Percentiles rank a stretch among this genome's conserved stretches.
phyloP scores from a whole-genome alignment of 2,329 filamentous ascomycete genomes.

The Xylaria arbuscula region DNA sequence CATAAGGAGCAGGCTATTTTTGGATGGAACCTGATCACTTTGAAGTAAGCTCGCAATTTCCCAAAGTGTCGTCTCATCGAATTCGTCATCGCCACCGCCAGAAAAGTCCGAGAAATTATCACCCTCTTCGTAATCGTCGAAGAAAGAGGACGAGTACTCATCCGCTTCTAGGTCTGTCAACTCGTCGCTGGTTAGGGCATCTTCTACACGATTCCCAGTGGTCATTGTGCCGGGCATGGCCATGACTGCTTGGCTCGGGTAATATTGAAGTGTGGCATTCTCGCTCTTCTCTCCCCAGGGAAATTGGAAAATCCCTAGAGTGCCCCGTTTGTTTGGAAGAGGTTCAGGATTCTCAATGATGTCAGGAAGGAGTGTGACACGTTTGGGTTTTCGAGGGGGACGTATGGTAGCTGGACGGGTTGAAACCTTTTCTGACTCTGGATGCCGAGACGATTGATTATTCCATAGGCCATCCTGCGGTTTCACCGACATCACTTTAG shows the following conservation, averaged over 20 bases:
- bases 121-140: constrained; percentile 67
- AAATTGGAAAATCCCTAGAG: constrained; percentile 73
- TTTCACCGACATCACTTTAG: constrained; percentile 8
- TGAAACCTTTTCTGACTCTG: constrained; percentile 36
- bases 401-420: constrained; percentile 62
- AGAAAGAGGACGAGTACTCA: constrained; percentile 64
- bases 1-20: constrained; percentile 60
- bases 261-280: constrained; percentile 58
- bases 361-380: constrained; percentile 70
- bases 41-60: constrained; percentile 71
- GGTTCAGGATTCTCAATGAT: constrained; percentile 72
- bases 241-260: constrained; percentile 54
- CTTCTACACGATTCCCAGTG: constrained; percentile 52
- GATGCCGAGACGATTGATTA: constrained; percentile 36
- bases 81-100: constrained; percentile 60
- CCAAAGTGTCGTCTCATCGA: constrained; percentile 72
- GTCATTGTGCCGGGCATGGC: constrained; percentile 66
- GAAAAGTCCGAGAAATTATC: constrained; percentile 54
- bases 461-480: constrained; percentile 44
- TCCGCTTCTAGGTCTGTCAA: constrained; percentile 53
- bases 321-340: constrained; percentile 67
- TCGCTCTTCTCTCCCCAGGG: constrained; percentile 74
- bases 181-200: constrained; percentile 49
- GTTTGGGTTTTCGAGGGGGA: constrained; percentile 65
- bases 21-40: constrained; percentile 63